Conservation (phyloP, 129 eudicot species). For the Dittrichia graveolens region DNA sequence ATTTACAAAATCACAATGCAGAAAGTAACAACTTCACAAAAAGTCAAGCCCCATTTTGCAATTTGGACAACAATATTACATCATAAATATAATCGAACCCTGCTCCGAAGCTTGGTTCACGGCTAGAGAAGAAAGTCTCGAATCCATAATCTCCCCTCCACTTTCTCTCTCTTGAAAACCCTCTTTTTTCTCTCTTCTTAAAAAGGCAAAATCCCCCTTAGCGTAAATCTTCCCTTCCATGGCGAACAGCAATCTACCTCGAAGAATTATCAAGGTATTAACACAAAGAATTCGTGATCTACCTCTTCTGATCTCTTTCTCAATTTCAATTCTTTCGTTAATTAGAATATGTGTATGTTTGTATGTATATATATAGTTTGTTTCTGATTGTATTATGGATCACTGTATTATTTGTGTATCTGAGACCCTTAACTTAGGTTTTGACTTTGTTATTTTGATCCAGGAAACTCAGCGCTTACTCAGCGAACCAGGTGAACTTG, state of each 20-base stretch:
- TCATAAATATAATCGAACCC: neutral
- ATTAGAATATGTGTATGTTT: neutral
- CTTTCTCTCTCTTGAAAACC: conserved; percentile 30
- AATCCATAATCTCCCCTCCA: conserved; percentile 12
- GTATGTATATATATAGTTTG: neutral
- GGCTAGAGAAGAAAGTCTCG: neutral
- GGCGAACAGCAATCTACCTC: conserved; percentile 60
- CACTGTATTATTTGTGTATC: conserved; percentile 24
- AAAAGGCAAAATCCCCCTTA: conserved; percentile 24
- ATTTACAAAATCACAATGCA: neutral
- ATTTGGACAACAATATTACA: neutral
- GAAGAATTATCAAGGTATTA: conserved; percentile 58
- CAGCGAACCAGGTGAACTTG: conserved; percentile 55
- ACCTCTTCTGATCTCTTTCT: conserved; percentile 29
- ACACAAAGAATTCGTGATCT: conserved; percentile 17
- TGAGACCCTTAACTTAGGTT: conserved; percentile 31
- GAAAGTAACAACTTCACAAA: neutral
- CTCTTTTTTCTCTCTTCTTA: conserved; percentile 18
- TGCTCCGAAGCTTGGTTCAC: neutral
- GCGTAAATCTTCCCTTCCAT: conserved; percentile 41
- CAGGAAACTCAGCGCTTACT: conserved; percentile 66
- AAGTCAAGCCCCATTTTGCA: conserved; percentile 10
- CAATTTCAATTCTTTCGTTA: conserved; percentile 9
- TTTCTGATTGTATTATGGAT: conserved; percentile 10
- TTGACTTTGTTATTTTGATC: conserved; percentile 19